phyloP scores from a whole-genome alignment of 306 rosid genomes.

The Arachis stenosperma region DNA sequence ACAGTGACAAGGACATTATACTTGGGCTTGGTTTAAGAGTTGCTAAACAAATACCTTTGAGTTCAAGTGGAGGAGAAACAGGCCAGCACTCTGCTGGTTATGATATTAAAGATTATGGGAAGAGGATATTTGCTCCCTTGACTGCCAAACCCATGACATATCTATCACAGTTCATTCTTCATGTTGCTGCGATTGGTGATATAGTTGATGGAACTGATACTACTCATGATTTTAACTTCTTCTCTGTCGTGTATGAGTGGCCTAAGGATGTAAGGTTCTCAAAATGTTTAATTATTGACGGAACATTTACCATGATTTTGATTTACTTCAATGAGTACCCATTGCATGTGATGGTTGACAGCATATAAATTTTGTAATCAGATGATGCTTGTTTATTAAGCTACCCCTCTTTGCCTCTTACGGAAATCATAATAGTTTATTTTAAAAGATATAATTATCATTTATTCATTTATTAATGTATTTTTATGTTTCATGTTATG shows the following conservation, averaged over 20 bases:
- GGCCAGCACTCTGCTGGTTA: constrained; percentile 63
- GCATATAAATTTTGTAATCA: constrained; percentile 20
- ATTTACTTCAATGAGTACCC: constrained; percentile 22
- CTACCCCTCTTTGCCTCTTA: background rate
- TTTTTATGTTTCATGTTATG: constrained; percentile 25
- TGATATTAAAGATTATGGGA: constrained; percentile 83
- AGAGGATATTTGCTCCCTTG: constrained; percentile 79
- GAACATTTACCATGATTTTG: constrained; percentile 28
- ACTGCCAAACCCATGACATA: constrained; percentile 84
- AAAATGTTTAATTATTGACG: constrained; percentile 40
- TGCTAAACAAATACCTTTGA: constrained; percentile 63
- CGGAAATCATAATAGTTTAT: too few relatives aligned
- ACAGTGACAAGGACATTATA: constrained; percentile 69
- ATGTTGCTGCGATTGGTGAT: constrained; percentile 96
- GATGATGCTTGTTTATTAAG: constrained; percentile 15
- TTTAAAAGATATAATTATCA: too few relatives aligned
- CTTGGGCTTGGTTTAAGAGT: constrained; percentile 88
- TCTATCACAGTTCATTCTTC: constrained; percentile 90
- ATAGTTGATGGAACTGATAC: constrained; percentile 98
- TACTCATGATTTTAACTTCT: constrained; percentile 96
- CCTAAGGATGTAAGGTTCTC: constrained; percentile 90
- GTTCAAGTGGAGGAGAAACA: constrained; percentile 60
- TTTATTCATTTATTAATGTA: too few relatives aligned
- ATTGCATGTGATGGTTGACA: background rate
- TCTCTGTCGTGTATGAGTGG: constrained; percentile 92